Evolutionary conservation across 1,284 basidiomycete species (phyloP).

Genomic region (Spongiforma sp.): DNA sequence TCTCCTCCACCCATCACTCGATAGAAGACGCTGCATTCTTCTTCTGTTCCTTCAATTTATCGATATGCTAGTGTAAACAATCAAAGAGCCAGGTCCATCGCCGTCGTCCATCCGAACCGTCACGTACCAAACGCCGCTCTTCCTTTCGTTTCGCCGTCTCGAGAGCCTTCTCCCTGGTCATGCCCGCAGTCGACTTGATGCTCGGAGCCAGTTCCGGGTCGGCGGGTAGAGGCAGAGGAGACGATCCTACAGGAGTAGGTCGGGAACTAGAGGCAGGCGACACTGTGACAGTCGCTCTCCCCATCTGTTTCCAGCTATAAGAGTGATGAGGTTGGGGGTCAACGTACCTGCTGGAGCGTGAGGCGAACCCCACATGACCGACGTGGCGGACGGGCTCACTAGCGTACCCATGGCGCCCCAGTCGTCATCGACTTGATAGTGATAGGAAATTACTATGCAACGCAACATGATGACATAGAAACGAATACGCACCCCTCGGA

Average conservation of each 20-base stretch:
- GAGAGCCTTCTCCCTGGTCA: constrained; percentile 86
- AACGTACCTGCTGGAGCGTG: constrained; percentile 17
- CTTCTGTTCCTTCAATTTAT: constrained; percentile 75
- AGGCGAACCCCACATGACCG: constrained; percentile 25
- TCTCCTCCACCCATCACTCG: too few species aligned
- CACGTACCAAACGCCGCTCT: constrained; percentile 78
- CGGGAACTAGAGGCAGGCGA: constrained; percentile 29
- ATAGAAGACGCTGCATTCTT: constrained; percentile 41
- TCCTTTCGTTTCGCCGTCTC: constrained; percentile 91
- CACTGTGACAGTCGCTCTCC: not conserved
- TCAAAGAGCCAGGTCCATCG: too few species aligned
- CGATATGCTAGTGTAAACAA: constrained; percentile 76
- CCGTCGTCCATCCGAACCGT: too few species aligned
- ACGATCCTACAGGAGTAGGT: constrained; percentile 32
- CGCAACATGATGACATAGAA: not conserved
- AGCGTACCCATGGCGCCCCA: constrained; percentile 30
- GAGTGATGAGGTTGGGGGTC: constrained; percentile 24
- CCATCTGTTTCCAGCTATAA: not conserved
- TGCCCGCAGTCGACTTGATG: constrained; percentile 34
- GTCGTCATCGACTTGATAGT: constrained; percentile 17
- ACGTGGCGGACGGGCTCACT: constrained; percentile 5
- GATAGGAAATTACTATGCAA: too few species aligned
- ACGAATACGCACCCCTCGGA: constrained; percentile 17
- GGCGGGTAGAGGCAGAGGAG: constrained; percentile 19
- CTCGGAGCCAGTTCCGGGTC: constrained; percentile 11